A percentile compares a stretch with the other conserved stretches of the same genome.
These are phyloP conservation scores for Lactarius psammicola DNA, from an alignment of 768 basidiomycete genomes.

Conservation along the genomic window DNA sequence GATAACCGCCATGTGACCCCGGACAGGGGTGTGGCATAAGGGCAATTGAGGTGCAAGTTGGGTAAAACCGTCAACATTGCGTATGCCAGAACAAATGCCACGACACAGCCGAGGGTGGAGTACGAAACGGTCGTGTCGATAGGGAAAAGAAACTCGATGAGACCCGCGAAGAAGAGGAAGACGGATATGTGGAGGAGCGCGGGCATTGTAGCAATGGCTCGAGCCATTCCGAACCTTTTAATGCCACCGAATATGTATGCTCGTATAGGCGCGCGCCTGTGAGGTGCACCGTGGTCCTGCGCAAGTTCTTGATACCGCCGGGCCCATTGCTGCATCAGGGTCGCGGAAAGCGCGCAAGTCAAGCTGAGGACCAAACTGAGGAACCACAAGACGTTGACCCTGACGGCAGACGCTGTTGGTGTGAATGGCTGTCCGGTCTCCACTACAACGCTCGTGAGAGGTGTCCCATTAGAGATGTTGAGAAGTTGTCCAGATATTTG, in stretches of 20 bases:
- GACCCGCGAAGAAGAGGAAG: conserved; percentile 15
- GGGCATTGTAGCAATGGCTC: background rate
- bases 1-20: background rate
- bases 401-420: background rate
- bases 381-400: conserved; percentile 17
- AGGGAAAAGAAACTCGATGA: conserved; percentile 17
- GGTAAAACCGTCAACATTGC: background rate
- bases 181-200: conserved; percentile 8
- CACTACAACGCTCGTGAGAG: background rate
- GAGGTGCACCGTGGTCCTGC: background rate
- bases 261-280: background rate
- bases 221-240: background rate
- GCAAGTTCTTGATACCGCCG: background rate
- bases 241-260: background rate
- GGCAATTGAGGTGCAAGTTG: background rate
- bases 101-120: conserved; percentile 9
- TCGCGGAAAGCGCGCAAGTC: background rate
- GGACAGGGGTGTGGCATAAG: background rate
- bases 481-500: conserved; percentile 22
- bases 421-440: background rate
- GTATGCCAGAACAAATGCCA: background rate
- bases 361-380: conserved; percentile 19
- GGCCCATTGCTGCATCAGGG: background rate
- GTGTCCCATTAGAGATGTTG: background rate
- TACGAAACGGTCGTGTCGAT: background rate